A percentile compares a stretch with the other conserved stretches of the same genome.
These are phyloP conservation scores for Spathaspora boniae DNA, from an alignment of 805 yeast genomes.

Conservation along the genomic window DNA sequence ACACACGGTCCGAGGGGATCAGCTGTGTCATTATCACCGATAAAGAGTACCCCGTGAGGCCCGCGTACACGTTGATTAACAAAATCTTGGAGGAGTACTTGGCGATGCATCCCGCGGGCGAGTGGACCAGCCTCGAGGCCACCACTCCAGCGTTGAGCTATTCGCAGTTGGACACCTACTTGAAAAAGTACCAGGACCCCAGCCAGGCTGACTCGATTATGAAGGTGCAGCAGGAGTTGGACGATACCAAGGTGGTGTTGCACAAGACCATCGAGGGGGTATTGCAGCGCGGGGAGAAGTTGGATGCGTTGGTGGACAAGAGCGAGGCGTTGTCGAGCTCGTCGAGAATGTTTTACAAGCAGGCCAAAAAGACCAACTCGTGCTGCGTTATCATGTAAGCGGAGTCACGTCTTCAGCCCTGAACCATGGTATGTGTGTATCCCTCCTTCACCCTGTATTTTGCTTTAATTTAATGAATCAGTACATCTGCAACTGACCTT, in stretches of 20 bases:
- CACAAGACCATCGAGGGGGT: conserved; percentile 95
- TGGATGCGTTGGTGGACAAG: conserved; percentile 91
- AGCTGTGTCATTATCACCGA: conserved; percentile 92
- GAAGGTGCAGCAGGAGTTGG: conserved; percentile 97
- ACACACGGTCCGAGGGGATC: conserved; percentile 83
- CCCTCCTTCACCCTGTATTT: not conserved
- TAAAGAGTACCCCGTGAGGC: conserved; percentile 94
- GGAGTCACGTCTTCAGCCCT: too few relatives aligned
- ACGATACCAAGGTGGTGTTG: conserved; percentile 93
- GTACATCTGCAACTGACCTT: not conserved
- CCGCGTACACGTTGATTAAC: conserved; percentile 90
- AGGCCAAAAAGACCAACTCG: conserved; percentile 87
- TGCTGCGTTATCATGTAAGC: conserved; percentile 79
- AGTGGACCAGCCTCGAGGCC: conserved; percentile 57
- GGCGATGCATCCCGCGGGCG: conserved; percentile 68
- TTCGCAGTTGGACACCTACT: conserved; percentile 62
- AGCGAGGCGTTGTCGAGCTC: conserved; percentile 87
- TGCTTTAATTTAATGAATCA: not conserved
- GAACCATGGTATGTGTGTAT: too few relatives aligned
- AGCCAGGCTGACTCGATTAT: conserved; percentile 93
- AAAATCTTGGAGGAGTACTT: conserved; percentile 88
- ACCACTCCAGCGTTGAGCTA: conserved; percentile 46
- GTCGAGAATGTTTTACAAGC: conserved; percentile 92
- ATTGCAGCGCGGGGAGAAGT: conserved; percentile 92
- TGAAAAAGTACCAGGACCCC: conserved; percentile 91